Evolutionary conservation across 108 stramenopile species (phyloP).

Genomic region (Hondaea fermentalgiana): DNA sequence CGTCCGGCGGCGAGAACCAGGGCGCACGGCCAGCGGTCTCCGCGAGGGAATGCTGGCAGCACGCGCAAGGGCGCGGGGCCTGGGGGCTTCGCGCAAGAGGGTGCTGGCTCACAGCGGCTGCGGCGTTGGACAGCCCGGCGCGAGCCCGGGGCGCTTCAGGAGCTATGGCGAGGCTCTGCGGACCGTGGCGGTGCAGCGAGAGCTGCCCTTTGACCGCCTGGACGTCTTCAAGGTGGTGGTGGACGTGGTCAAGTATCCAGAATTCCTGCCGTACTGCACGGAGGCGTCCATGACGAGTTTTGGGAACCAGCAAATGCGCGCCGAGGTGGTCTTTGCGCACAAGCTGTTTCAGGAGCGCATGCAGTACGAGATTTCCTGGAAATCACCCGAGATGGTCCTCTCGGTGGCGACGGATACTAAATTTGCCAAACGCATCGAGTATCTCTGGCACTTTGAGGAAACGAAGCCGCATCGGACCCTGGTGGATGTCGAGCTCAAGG

Average conservation of each 20-base stretch:
- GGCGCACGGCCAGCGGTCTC: no score
- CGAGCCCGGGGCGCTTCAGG: neutral
- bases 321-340: neutral
- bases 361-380: neutral
- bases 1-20: no score
- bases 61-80: no score
- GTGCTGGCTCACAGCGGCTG: neutral
- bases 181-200: neutral
- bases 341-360: neutral
- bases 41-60: no score
- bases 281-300: neutral
- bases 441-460: neutral
- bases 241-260: slow-evolving; percentile 1
- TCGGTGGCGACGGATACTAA: neutral
- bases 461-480: neutral
- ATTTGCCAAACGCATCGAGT: neutral
- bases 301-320: neutral
- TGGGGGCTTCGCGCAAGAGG: no score
- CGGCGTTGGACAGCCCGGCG: neutral
- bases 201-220: neutral
- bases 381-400: neutral
- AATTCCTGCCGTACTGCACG: neutral
- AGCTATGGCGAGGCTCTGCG: neutral
- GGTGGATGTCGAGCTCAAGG: neutral
- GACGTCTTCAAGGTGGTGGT: neutral